Evolutionary conservation across 495 filamentous ascomycete species (phyloP), one percentile per base, ranked within the genome.

Genomic region (Xylaria cubensis): DNA sequence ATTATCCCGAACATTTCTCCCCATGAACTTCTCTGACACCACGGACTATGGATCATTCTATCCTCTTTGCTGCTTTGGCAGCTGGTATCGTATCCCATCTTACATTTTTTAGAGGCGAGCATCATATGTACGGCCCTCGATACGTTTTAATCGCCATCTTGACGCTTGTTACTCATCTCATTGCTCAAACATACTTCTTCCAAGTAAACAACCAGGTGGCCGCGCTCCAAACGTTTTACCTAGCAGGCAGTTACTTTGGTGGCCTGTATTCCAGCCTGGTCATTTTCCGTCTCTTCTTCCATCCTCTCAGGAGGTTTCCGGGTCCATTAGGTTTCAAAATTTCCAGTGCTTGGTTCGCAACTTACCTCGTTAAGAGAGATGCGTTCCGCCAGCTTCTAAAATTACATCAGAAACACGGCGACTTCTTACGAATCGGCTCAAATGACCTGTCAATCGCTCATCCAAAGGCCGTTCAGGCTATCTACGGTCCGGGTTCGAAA

Each of bases 401-500:
- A 5, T 62, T 82, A 4, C 77, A 80, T 53, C 26, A 74, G 0
- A 41, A 78, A 64, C 84, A 84, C 64, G 83, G 83, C 3, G 76
- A 83, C 55, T 82, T 84, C 62, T 73, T 85, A 15, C 80, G 82
- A 15, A 82, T 83, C 39, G 82, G 82, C 76, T 78, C 82, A 10
- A 79, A 74, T 61, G 82, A 84, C 58, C 32, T 84, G 53, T 82
- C 81, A 8, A 74, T 84, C 21, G 77, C 74, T 64, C 74, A 82
- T 58, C 76, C 80, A 1, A 75, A 78, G 29, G 79, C 74, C 17
- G 73, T 82, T 61, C 65, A 71, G 21, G 70, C 69, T 21, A 76
- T 84, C 29, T 64, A 79, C 51, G 80, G 82, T 0, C 68, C 72
- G 7, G 69, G 70, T 17, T 80, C 74, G 8, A 58, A 46, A 56